These are phyloP conservation scores for Neoascochyta sp. DNA, from an alignment of 2,329 filamentous ascomycete species.

Conservation along the genomic window DNA sequence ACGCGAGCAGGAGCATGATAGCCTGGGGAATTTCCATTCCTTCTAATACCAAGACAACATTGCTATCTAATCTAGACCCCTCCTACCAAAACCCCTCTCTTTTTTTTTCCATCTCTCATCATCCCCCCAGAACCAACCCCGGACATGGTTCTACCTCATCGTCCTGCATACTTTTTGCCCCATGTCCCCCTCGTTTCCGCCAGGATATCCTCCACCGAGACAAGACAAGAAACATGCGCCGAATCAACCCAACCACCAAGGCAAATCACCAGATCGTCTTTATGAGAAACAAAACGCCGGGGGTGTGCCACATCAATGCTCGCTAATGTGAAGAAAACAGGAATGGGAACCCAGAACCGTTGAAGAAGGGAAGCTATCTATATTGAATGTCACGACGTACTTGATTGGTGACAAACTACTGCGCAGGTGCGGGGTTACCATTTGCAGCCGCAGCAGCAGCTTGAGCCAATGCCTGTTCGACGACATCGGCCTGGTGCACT, in stretches of 20 bases:
- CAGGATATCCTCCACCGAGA: slow-evolving; percentile 9
- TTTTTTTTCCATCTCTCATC: too few species aligned
- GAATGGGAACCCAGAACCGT: slow-evolving; percentile 21
- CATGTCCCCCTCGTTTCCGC: slow-evolving; percentile 1
- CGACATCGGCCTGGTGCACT: slow-evolving; percentile 65
- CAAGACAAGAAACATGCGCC: slow-evolving; percentile 9
- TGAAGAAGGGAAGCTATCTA: slow-evolving; percentile 20
- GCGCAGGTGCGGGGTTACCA: slow-evolving; percentile 13
- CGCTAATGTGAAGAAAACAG: slow-evolving; percentile 27
- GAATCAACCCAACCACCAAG: slow-evolving; percentile 15
- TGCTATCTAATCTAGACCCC: too few species aligned
- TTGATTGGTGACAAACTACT: slow-evolving; percentile 9
- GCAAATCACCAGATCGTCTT: slow-evolving; percentile 14
- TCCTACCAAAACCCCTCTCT: too few species aligned
- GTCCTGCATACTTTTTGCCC: neutral
- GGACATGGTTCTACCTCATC: too few species aligned
- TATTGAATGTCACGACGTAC: slow-evolving; percentile 4
- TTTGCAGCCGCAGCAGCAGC: slow-evolving; percentile 22
- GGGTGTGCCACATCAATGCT: slow-evolving; percentile 23
- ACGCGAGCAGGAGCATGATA: too few species aligned
- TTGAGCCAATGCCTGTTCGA: slow-evolving; percentile 35
- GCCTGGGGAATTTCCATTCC: too few species aligned
- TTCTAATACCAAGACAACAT: too few species aligned
- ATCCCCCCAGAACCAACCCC: too few species aligned
- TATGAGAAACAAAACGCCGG: slow-evolving; percentile 25